Conservation (phyloP, 1,284 basidiomycete species). For the Gymnopus androsaceus region DNA sequence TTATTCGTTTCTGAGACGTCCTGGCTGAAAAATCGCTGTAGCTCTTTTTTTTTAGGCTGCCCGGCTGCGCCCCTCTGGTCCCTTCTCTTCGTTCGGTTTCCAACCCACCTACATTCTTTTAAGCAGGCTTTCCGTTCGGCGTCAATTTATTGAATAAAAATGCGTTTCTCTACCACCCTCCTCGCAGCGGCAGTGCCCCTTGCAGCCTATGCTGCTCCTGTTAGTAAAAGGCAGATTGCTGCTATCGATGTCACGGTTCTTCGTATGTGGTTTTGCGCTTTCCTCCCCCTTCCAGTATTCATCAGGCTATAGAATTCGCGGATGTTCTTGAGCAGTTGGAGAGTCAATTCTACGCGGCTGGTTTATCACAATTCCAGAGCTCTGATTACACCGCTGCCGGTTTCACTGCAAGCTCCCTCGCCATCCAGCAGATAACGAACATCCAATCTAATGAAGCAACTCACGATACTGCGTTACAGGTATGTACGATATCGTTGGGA, state of each 20-base stretch:
- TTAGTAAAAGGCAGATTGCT: slow-evolving; percentile 31
- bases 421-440: slow-evolving; percentile 60
- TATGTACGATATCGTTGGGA: slow-evolving; percentile 23
- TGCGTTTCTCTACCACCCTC: slow-evolving; percentile 50
- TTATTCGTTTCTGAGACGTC: not conserved
- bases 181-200: slow-evolving; percentile 51
- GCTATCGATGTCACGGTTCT: slow-evolving; percentile 58
- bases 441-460: slow-evolving; percentile 68
- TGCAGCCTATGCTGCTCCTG: slow-evolving; percentile 54
- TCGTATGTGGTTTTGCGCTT: slow-evolving; percentile 43
- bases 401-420: slow-evolving; percentile 56
- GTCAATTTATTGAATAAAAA: slow-evolving; percentile 41
- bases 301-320: slow-evolving; percentile 60
- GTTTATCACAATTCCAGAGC: slow-evolving; percentile 64
- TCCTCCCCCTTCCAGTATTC: not conserved
- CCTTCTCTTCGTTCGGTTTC: slow-evolving; percentile 35
- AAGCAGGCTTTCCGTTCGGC: slow-evolving; percentile 51
- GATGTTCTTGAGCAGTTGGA: slow-evolving; percentile 76
- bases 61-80: slow-evolving; percentile 67
- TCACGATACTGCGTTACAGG: slow-evolving; percentile 58
- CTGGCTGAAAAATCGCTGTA: slow-evolving; percentile 16
- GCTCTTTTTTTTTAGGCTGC: slow-evolving; percentile 59
- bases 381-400: slow-evolving; percentile 72
- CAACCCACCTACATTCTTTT: slow-evolving; percentile 38
- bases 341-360: slow-evolving; percentile 68